Evolutionary conservation across 352 stramenopile genomes (phyloP), one percentile per base, ranked within the genome.

Genomic region (Detonula confervacea): DNA sequence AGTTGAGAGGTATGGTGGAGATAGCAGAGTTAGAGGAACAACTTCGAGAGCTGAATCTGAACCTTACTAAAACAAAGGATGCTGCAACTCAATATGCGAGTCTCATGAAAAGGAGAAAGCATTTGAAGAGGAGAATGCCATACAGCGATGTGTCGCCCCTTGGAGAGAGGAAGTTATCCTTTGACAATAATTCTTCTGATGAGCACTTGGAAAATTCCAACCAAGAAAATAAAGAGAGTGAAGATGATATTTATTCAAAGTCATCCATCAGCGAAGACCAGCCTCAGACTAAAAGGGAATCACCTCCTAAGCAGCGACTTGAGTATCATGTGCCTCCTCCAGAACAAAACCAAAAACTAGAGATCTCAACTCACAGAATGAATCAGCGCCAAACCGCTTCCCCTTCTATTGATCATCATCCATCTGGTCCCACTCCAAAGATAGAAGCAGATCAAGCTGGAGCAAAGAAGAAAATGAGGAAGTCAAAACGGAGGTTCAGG

Each of bases 391-490:
- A 56, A 6, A n/a, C 14, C 20, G n/a, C n/a, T n/a, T n/a, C n/a
- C n/a, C n/a, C n/a, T n/a, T n/a, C n/a, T n/a, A n/a, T n/a, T n/a
- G n/a, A n/a, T n/a, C n/a, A n/a, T n/a, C n/a, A n/a, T n/a, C n/a
- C n/a, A n/a, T n/a, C 20, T 44, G 24, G 7, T 60, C 62, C 49
- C 7, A 9, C 65, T 65, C 27, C 7, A 1, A 46, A 18, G 7
- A 46, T 18, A 5, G 37, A 70, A 29, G 0, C 37, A 37, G 47
- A 73, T 29, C 12, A 56, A 54, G 49, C 27, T 35, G 71, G 42
- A 33, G 29, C 35, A 14, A 63, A 51, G 27, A 78, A 78, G 60
- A 78, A 78, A 68, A 78, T 80, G 71, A 66, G 71, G 35, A 80
- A 80, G 71, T 69, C 61, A 16, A 80, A 80, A 24, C 49, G 62